Percentiles rank a stretch among this genome's conserved stretches.
phyloP scores from a whole-genome alignment of 768 basidiomycete genomes.

The Rhizopogon salebrosus region DNA sequence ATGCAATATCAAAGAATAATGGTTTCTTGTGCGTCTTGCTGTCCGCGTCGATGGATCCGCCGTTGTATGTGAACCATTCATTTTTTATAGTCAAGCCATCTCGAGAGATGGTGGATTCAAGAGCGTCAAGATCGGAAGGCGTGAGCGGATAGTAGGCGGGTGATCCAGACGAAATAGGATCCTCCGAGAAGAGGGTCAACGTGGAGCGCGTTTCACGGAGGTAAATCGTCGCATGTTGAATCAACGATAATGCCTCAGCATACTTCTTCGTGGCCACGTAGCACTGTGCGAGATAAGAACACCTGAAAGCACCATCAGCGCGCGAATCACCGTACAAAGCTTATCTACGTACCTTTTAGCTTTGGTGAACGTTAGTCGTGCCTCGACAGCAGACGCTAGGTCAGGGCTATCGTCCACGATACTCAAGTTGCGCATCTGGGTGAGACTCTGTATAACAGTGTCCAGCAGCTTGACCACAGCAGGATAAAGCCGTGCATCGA shows the following conservation, averaged over 20 bases:
- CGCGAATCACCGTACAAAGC: not conserved
- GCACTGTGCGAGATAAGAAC: constrained; percentile 70
- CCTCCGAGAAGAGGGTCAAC: constrained; percentile 41
- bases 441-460: constrained; percentile 77
- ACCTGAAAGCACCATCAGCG: constrained; percentile 35
- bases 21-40: constrained; percentile 68
- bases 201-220: constrained; percentile 65
- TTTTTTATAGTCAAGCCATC: constrained; percentile 54
- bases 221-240: constrained; percentile 67
- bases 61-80: constrained; percentile 77
- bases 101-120: constrained; percentile 47
- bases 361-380: constrained; percentile 66
- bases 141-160: constrained; percentile 54
- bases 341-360: constrained; percentile 55
- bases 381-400: constrained; percentile 73
- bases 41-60: constrained; percentile 47
- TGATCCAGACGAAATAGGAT: constrained; percentile 38
- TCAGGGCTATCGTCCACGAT: constrained; percentile 88
- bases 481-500: constrained; percentile 73
- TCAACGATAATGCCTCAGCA: constrained; percentile 65
- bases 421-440: constrained; percentile 77
- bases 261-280: constrained; percentile 68
- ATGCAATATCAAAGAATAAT: constrained; percentile 89
- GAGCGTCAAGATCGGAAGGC: constrained; percentile 33
- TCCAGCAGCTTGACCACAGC: constrained; percentile 88